Evolutionary conservation across 371 early-diverging fungal species (phyloP).

Genomic region (Lichtheimia ornata): DNA sequence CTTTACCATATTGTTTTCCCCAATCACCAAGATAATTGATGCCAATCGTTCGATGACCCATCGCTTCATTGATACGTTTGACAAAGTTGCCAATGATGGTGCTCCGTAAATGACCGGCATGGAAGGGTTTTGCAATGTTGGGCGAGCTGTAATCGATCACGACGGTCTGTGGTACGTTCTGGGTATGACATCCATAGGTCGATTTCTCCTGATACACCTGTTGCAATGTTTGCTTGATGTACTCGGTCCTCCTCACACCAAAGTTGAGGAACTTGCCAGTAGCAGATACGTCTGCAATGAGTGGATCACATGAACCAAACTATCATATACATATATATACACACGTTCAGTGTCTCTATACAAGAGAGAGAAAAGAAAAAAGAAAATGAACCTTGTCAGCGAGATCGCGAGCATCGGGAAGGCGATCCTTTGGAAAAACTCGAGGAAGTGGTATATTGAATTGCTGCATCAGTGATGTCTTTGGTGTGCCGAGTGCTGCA

Average conservation of each 20-base stretch:
- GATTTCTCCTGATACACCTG: conserved; percentile 37
- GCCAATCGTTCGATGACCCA: conserved; percentile 86
- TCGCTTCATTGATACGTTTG: conserved; percentile 78
- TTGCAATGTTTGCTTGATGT: conserved; percentile 53
- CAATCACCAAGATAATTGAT: conserved; percentile 99
- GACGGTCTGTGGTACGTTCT: conserved; percentile 47
- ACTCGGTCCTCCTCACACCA: conserved; percentile 53
- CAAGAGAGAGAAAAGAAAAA: not conserved
- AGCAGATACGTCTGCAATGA: conserved; percentile 6
- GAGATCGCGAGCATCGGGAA: conserved; percentile 48
- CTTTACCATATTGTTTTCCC: conserved; percentile 98
- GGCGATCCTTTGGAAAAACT: conserved; percentile 39
- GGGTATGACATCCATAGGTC: conserved; percentile 33
- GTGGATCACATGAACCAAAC: conserved; percentile 14
- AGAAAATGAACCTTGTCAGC: conserved; percentile 40
- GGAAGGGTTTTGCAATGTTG: conserved; percentile 99
- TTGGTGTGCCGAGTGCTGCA: conserved; percentile 19
- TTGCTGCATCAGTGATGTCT: conserved; percentile 8
- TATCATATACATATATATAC: not conserved
- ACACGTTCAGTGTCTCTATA: not conserved
- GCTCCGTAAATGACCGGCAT: conserved; percentile 98
- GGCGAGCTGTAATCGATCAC: conserved; percentile 97
- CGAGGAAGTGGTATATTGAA: conserved; percentile 22
- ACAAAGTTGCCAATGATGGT: conserved; percentile 99
- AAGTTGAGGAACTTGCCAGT: conserved; percentile 76